These are phyloP conservation scores for Serendipita sp. DNA, from an alignment of 768 basidiomycete species.

Conservation along the genomic window DNA sequence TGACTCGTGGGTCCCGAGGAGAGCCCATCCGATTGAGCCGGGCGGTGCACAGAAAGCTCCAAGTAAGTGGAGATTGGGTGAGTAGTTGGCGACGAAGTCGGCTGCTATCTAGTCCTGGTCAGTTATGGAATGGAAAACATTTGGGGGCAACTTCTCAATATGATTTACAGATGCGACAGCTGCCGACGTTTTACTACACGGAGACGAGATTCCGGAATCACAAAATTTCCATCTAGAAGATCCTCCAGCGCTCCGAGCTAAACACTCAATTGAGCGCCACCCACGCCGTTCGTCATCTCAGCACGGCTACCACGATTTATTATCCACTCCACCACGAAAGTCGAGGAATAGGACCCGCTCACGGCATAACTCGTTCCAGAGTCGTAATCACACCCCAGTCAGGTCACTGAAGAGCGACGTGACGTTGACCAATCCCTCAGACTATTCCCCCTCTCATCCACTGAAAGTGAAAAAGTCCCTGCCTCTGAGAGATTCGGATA, in stretches of 20 bases:
- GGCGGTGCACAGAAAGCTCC: background rate
- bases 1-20: slow-evolving; percentile 25
- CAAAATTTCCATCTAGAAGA: background rate
- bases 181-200: background rate
- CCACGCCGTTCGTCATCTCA: background rate
- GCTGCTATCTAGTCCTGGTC: background rate
- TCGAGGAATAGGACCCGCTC: background rate
- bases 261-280: background rate
- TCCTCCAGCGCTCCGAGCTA: background rate
- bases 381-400: background rate
- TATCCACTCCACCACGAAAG: background rate
- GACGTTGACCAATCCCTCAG: background rate
- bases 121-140: background rate
- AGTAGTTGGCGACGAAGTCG: background rate
- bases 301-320: background rate
- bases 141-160: background rate
- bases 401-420: background rate
- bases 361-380: background rate
- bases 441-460: background rate
- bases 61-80: background rate
- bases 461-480: background rate
- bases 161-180: background rate
- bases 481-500: too few species aligned
- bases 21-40: background rate
- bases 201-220: background rate